A percentile compares a stretch with the other conserved stretches of the same genome.
Conservation (phyloP, 1,284 basidiomycete species). For the Malassezia slooffiae region DNA sequence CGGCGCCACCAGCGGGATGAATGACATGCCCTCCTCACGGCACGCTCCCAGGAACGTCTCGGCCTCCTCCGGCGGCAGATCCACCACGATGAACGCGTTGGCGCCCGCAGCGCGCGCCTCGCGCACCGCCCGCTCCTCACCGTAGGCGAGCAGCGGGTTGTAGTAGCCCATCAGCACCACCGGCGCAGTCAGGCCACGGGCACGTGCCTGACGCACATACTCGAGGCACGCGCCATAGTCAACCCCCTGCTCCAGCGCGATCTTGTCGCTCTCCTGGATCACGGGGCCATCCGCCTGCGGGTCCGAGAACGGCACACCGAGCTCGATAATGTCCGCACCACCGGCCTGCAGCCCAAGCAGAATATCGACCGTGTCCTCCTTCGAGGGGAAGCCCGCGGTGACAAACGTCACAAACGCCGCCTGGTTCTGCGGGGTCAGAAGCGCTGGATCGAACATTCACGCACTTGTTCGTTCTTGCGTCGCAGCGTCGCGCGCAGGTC, state of each 20-base stretch:
- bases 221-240: conserved; percentile 51
- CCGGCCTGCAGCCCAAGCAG: conserved; percentile 83
- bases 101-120: conserved; percentile 81
- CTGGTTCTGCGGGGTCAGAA: conserved; percentile 31
- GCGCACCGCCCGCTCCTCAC: conserved; percentile 80
- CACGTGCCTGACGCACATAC: conserved; percentile 67
- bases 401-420: conserved; percentile 43
- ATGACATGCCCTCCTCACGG: conserved; percentile 71
- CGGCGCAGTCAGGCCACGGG: conserved; percentile 68
- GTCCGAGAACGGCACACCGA: conserved; percentile 88
- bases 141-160: conserved; percentile 88
- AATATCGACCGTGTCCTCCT: conserved; percentile 65
- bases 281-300: conserved; percentile 79
- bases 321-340: conserved; percentile 87
- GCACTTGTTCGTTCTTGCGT: conserved; percentile 9
- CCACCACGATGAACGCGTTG: conserved; percentile 95
- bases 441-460: too few relatives aligned
- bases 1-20: conserved; percentile 88
- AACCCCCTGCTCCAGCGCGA: conserved; percentile 38
- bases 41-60: conserved; percentile 79
- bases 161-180: conserved; percentile 68
- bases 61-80: conserved; percentile 94
- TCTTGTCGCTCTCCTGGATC: conserved; percentile 73
- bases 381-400: conserved; percentile 42
- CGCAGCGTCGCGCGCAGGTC: conserved; percentile 7